Evolutionary conservation across 2,329 filamentous ascomycete species (phyloP).

Genomic region (Aspergillus tamarii): DNA sequence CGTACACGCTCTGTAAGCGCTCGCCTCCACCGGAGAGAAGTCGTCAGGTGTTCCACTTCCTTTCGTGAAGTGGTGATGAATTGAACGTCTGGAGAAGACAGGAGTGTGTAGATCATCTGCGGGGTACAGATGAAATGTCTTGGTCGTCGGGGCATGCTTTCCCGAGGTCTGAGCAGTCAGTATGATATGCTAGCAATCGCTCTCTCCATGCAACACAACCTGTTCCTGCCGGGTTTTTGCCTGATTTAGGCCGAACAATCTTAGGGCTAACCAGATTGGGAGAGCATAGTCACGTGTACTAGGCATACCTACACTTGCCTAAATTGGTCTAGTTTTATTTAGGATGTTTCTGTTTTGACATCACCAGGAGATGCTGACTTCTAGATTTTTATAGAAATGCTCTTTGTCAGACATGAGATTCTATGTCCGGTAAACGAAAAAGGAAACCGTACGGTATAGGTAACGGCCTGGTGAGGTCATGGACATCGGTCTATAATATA

Average conservation of each 20-base stretch:
- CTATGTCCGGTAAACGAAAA: too few relatives aligned
- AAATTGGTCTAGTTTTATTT: neutral
- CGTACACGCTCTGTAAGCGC: neutral
- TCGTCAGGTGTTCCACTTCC: neutral
- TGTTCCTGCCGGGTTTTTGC: neutral
- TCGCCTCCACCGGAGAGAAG: neutral
- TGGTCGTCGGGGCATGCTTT: neutral
- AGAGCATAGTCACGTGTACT: too few relatives aligned
- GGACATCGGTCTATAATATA: neutral
- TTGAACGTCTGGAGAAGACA: neutral
- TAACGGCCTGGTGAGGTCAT: too few relatives aligned
- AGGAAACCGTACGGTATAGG: too few relatives aligned
- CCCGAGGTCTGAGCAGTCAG: neutral
- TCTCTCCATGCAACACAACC: neutral
- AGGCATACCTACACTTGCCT: too few relatives aligned
- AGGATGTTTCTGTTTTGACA: neutral
- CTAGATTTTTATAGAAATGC: too few relatives aligned
- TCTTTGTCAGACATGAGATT: too few relatives aligned
- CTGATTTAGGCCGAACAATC: neutral
- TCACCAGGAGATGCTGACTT: too few relatives aligned
- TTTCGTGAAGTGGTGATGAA: neutral
- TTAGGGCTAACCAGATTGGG: too few relatives aligned
- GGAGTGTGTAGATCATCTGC: neutral
- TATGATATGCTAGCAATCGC: neutral
- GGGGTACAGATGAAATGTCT: neutral